Percentiles rank a stretch among this genome's conserved stretches.
Evolutionary conservation across 371 early-diverging fungal genomes (phyloP).

Genomic region (Mucor lusitanicus): DNA sequence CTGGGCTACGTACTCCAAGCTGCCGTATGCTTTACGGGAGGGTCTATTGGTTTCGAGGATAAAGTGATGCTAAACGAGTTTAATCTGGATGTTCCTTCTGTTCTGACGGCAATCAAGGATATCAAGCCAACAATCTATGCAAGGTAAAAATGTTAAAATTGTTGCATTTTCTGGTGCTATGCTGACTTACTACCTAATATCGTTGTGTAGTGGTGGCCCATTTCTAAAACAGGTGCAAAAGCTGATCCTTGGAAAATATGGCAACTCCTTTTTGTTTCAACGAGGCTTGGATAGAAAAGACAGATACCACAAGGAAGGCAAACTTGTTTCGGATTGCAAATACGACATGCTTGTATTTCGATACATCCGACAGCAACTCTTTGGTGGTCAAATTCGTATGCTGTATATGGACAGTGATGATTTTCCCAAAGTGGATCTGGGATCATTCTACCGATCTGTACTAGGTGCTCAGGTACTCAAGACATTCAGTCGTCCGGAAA

Average conservation of each 20-base stretch:
- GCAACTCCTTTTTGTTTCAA: conserved; percentile 25
- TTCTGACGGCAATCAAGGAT: conserved; percentile 16
- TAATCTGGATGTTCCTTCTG: conserved; percentile 26
- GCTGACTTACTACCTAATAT: neutral
- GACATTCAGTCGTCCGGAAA: conserved; percentile 57
- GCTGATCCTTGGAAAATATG: conserved; percentile 18
- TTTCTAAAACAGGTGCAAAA: conserved; percentile 19
- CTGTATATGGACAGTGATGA: conserved; percentile 61
- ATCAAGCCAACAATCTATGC: conserved; percentile 77
- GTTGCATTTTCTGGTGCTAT: neutral
- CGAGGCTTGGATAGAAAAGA: conserved; percentile 18
- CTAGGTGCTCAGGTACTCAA: conserved; percentile 45
- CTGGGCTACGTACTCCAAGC: conserved; percentile 19
- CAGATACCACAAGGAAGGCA: conserved; percentile 12
- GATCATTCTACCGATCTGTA: conserved; percentile 36
- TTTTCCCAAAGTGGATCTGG: conserved; percentile 1
- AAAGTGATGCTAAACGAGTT: conserved; percentile 67
- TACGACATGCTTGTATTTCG: conserved; percentile 31
- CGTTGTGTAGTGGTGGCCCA: conserved; percentile 12
- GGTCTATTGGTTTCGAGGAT: conserved; percentile 69
- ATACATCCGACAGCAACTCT: conserved; percentile 42
- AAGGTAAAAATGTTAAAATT: conserved; percentile 9
- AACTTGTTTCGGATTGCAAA: conserved; percentile 19
- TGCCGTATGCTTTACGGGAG: conserved; percentile 42
- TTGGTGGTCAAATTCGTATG: conserved; percentile 72